These are phyloP conservation scores for Penicillium sp. DNA, from an alignment of 2,329 filamentous ascomycete genomes.

Conservation along the genomic window DNA sequence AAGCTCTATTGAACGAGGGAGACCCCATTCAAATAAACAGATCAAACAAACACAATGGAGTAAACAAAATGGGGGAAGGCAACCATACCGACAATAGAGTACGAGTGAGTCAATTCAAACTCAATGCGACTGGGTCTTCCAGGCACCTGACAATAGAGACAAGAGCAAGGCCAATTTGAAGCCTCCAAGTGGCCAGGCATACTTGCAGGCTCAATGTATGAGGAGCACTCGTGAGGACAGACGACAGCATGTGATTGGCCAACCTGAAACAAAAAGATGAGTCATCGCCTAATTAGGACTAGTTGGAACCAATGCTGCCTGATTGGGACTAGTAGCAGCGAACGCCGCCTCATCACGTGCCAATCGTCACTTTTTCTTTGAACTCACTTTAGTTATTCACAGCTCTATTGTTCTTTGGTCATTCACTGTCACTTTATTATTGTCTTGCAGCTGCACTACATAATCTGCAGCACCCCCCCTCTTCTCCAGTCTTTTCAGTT, in stretches of 20 bases:
- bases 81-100: neutral
- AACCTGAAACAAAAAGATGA: conserved; percentile 2
- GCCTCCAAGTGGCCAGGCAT: conserved; percentile 4
- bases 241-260: conserved; percentile 34
- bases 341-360: conserved; percentile 23
- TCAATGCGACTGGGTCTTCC: neutral
- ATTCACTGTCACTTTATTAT: conserved; percentile 8
- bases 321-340: neutral
- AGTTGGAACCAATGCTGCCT: neutral
- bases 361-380: conserved; percentile 35
- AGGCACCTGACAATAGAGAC: conserved; percentile 3
- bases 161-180: conserved; percentile 3
- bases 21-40: neutral
- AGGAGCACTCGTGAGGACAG: conserved; percentile 30
- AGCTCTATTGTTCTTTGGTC: conserved; percentile 11
- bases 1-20: conserved; percentile 2
- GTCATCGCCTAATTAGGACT: conserved; percentile 7
- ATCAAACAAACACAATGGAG: neutral
- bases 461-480: conserved; percentile 1
- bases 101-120: conserved; percentile 15
- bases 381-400: conserved; percentile 8
- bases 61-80: neutral
- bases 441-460: conserved; percentile 16
- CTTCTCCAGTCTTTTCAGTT: neutral
- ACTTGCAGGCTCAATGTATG: conserved; percentile 23